Base-by-base conservation (phyloP, 148 eudicot genomes). In the Rhododendron ovatum region DNA sequence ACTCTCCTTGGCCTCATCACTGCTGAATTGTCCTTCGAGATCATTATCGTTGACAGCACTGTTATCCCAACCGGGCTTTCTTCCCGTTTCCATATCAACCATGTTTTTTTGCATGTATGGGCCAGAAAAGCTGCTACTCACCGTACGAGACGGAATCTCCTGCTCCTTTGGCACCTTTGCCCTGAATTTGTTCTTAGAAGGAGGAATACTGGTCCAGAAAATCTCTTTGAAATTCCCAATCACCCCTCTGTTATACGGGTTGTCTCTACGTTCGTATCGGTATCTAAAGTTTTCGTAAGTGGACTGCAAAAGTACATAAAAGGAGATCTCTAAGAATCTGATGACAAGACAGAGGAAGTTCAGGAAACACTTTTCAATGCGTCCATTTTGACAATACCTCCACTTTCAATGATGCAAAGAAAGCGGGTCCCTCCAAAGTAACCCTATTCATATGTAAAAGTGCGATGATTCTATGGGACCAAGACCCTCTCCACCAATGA, bases 271-370 rank as follows among this genome's bases (percentile, higher is more conserved):
- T 65, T 65, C 88, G 33, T 85, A 87, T 76, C 90, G 88, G 73
- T 91, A 87, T 83, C 91, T 86, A 63, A 88, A 91, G 45, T 89
- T 90, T 41, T 90, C 93, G 39, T 90, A 90, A 0, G 93, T 91
- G 4, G 91, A 75, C 93, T 91, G 93, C 90, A 82, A 88, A 85
- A 84, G 43, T n/a, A 48, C 73, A 83, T 39, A 84, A 76, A 37
- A 37, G 82, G 81, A 86, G 39, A 80, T 81, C 9, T 47, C 26
- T 53, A 48, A 55, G 37, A 81, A 50, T 41, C 55, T 22, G 35
- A 63, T 26, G 39, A 5, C 76, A 83, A 45, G 26, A 71, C 39
- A 13, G 78, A 83, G 17, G 17, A 83, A 67, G 45, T 47, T 69
- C 35, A 67, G 37, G 26, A 50, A 1, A 22, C 61, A 26, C 28